These are phyloP conservation scores for Ustilago curta DNA, from an alignment of 1,284 basidiomycete genomes.

Conservation along the genomic window DNA sequence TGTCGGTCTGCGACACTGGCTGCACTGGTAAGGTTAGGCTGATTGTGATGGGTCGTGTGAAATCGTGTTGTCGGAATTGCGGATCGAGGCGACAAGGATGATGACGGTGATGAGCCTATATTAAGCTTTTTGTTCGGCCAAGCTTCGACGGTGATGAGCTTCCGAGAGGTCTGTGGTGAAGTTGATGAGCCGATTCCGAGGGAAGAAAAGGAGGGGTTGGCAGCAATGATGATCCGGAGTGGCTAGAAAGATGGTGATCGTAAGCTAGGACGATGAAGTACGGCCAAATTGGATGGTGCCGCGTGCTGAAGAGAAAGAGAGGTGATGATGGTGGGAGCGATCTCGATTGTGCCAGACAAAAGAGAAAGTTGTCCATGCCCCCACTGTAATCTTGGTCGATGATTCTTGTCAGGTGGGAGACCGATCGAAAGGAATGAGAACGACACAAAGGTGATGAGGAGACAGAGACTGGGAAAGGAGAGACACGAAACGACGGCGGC, in stretches of 20 bases:
- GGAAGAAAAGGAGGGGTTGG: neutral
- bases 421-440: neutral
- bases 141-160: neutral
- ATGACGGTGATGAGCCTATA: constrained; percentile 8
- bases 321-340: constrained; percentile 1
- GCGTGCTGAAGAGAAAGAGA: neutral
- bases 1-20: neutral
- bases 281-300: too few species aligned
- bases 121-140: constrained; percentile 1
- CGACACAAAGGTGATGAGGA: too few species aligned
- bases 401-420: neutral
- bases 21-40: neutral
- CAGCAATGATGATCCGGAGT: neutral
- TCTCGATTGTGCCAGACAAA: constrained; percentile 1
- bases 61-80: constrained; percentile 3
- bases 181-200: neutral
- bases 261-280: neutral
- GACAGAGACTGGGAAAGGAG: neutral
- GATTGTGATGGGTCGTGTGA: constrained; percentile 5
- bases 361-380: neutral
- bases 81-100: constrained; percentile 1
- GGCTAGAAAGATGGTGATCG: neutral
- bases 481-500: neutral
- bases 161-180: neutral
- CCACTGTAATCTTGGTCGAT: neutral